phyloP scores from a whole-genome alignment of 2,329 filamentous ascomycete species.

The Aspergillus aculeatus region DNA sequence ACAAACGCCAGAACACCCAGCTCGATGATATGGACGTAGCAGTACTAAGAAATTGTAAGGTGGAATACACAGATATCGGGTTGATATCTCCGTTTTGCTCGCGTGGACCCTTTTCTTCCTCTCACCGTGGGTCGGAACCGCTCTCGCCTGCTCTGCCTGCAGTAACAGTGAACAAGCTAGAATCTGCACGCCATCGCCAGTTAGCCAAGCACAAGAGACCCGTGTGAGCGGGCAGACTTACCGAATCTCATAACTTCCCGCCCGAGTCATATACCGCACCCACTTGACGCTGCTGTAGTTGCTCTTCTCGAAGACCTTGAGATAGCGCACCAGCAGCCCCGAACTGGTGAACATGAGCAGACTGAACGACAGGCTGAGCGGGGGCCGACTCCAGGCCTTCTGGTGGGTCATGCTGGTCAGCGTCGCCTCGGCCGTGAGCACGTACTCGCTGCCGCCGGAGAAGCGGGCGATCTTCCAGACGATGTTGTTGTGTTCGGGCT shows the following conservation, averaged over 20 bases:
- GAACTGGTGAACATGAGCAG: conserved; percentile 98
- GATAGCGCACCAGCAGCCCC: conserved; percentile 83
- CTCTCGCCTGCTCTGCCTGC: conserved; percentile 8
- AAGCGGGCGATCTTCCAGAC: conserved; percentile 99
- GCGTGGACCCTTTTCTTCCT: too few species aligned
- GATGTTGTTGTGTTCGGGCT: conserved; percentile 96
- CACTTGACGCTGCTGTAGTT: conserved; percentile 99
- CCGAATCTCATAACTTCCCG: conserved; percentile 96
- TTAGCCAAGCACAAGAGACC: conserved; percentile 1
- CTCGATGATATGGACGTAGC: too few species aligned
- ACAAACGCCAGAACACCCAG: too few species aligned
- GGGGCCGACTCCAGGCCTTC: conserved; percentile 93
- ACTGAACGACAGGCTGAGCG: conserved; percentile 86
- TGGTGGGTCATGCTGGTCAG: conserved; percentile 97
- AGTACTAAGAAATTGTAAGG: too few species aligned
- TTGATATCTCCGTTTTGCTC: too few species aligned
- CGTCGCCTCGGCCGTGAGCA: conserved; percentile 88
- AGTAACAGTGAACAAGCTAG: conserved; percentile 11
- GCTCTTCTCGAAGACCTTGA: conserved; percentile 99
- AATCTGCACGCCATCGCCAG: conserved; percentile 15
- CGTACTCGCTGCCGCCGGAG: conserved; percentile 94
- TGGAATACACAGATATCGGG: too few species aligned
- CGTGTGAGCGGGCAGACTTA: conserved; percentile 38
- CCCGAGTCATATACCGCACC: conserved; percentile 98
- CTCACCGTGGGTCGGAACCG: background rate